Evolutionary conservation across 2,329 filamentous ascomycete species (phyloP).

Genomic region (Penicillium sp.): DNA sequence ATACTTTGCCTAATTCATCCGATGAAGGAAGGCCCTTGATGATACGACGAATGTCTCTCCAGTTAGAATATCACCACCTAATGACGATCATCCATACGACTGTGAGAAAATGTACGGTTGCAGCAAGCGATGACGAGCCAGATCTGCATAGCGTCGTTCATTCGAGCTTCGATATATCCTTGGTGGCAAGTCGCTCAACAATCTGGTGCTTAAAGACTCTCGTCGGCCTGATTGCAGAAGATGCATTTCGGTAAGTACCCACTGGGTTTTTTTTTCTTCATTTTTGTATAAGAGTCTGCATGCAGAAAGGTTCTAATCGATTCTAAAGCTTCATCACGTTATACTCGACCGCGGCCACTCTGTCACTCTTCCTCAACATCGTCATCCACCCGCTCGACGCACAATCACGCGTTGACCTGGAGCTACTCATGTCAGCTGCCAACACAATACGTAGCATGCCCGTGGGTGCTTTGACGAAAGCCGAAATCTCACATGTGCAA

Average conservation of each 20-base stretch:
- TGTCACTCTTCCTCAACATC: conserved; percentile 22
- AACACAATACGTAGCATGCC: conserved; percentile 13
- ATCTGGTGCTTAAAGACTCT: conserved; percentile 14
- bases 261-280: background rate
- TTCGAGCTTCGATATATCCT: conserved; percentile 24
- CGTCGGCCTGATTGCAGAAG: conserved; percentile 1
- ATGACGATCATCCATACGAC: conserved; percentile 21
- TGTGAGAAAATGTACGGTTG: conserved; percentile 17
- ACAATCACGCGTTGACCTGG: conserved; percentile 17
- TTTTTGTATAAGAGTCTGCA: background rate
- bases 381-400: conserved; percentile 19
- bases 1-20: background rate
- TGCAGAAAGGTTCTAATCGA: background rate
- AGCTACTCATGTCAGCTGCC: conserved; percentile 18
- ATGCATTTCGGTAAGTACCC: conserved; percentile 14
- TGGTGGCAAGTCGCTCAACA: conserved; percentile 20
- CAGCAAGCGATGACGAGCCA: background rate
- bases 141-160: conserved; percentile 21
- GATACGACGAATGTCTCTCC: conserved; percentile 11
- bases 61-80: conserved; percentile 19
- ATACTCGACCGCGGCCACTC: conserved; percentile 14
- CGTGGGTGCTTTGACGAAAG: background rate
- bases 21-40: conserved; percentile 3
- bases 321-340: conserved; percentile 11
- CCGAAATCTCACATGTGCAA: conserved; percentile 6